Evolutionary conservation across 768 basidiomycete genomes (phyloP).

Genomic region (Tephrocybe sp.): DNA sequence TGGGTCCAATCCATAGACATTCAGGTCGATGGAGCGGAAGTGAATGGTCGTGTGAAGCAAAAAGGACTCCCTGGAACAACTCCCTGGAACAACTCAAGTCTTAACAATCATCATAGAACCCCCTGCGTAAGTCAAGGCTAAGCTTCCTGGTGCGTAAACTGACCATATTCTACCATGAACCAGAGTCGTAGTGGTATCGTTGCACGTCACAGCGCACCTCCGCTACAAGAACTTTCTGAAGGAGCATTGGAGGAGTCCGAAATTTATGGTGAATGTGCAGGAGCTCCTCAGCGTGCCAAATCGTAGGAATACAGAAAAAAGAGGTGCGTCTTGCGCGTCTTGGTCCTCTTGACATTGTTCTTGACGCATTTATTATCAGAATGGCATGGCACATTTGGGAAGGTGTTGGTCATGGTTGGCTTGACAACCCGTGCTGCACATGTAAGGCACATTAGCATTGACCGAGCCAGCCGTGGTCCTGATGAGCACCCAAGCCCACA

Average conservation of each 20-base stretch:
- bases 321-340: not conserved
- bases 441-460: slow-evolving; percentile 1
- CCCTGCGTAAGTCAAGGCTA: slow-evolving; percentile 5
- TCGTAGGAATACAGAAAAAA: not conserved
- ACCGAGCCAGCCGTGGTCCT: not conserved
- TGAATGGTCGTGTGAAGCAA: slow-evolving; percentile 1
- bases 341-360: not conserved
- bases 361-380: not conserved
- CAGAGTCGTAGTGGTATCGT: not conserved
- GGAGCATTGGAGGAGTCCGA: not conserved
- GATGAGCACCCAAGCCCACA: not conserved
- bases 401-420: slow-evolving; percentile 4
- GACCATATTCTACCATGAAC: not conserved
- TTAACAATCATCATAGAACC: slow-evolving; percentile 1
- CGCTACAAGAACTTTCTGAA: slow-evolving; percentile 3
- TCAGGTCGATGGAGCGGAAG: slow-evolving; percentile 3
- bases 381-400: slow-evolving; percentile 4
- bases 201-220: slow-evolving; percentile 6
- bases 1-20: slow-evolving; percentile 12
- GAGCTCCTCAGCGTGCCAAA: not conserved
- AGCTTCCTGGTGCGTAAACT: not conserved
- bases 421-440: not conserved
- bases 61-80: not conserved
- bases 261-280: not conserved
- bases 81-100: not conserved